Evolutionary conservation across 108 stramenopile genomes (phyloP), one percentile per base, ranked within the genome.

Genomic region (Aureococcus anophagefferens): DNA sequence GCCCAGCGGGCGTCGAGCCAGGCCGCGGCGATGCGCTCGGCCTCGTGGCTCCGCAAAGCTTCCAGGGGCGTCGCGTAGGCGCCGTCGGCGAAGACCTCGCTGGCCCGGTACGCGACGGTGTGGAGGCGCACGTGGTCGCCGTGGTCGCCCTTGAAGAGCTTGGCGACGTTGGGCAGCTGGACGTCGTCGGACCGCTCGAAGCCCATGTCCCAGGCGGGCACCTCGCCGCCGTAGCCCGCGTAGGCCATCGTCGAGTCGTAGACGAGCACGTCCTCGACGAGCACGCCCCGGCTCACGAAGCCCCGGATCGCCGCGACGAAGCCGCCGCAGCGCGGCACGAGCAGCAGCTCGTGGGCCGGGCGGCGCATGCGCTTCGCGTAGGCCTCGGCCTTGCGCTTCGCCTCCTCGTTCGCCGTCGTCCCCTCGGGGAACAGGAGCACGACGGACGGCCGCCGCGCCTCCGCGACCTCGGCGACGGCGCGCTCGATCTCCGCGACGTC

Each of bases 241-340:
- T 77, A 79, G 32, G 51, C 78, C 69, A 77, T 71, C 46, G 78
- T 79, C 29, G 78, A 11, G 34, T 79, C 78, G 77, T 79, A 79
- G 36, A 79, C 25, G 1, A 25, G 1, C 21, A 59, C 25, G 51
- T 59, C 51, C 7, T 59, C 51, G 1, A 59, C 7, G 13, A 1
- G 21, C 3, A 59, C 25, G 1, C 51, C 51, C 25, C 21, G 1
- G 7, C 7, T 11, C 3, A 25, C 51, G 25, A 25, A 59, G 51
- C 51, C 51, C 51, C 51, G 51, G 25, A 77, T n/a, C 36, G 73
- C 77, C 28, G 78, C 78, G 25, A 34, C 40, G 76, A 79, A 79
- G 29, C 78, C 78, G 67, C 72, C 77, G 35, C 73, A 35, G 28
- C 78, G 76, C 0, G 78, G 78, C 14, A 74, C 67, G 25, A 79